Base-by-base conservation (phyloP, 2,329 filamentous ascomycete genomes). In the Periconia sp. region DNA sequence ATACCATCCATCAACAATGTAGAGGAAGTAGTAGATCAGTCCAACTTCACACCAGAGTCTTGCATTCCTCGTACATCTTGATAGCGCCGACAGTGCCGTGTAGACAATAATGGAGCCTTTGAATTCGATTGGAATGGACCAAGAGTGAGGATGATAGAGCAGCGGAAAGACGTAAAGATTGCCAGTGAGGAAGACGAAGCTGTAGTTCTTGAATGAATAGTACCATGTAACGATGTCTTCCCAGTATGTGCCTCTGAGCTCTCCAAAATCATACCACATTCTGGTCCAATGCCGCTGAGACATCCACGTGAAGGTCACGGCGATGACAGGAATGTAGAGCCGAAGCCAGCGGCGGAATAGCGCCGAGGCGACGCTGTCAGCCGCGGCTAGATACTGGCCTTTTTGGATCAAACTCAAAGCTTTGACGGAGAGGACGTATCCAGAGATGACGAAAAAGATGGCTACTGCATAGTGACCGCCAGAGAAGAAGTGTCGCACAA, bases 11-110 rank as follows among this genome's bases (percentile, higher is more conserved):
- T 89, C 86, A 3, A 77, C 78, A 37, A 88, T 77, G 62, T 86
- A 87, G 60, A 88, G 72, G 58, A 86, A 87, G 67, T 88, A 89
- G 50, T 75, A 72, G 15, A 82, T 76, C 9, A 89, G 70, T 1
- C 61, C 76, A 1, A 73, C 33, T 54, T 82, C 69, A 57, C 78
- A 79, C 63, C 72, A 73, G 0, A 87, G 72, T 11, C 85, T 78
- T 3, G 79, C 77, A 40, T 76, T 79, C 17, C 69, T 72, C 0
- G 78, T 78, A 43, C 77, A 79, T 38, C 79, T 73, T 1, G 83
- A 79, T 9, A 88, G 73, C 0, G 84, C 80, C 15, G 83, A 60
- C 4, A 81, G 64, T 0, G 78, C 63, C 0, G 78, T 82, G 61
- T 85, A 88, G 39, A 86, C 69, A 48, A 84, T 70, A 39, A 88